Evolutionary conservation across 495 filamentous ascomycete genomes (phyloP).

Genomic region (Podospora comata): DNA sequence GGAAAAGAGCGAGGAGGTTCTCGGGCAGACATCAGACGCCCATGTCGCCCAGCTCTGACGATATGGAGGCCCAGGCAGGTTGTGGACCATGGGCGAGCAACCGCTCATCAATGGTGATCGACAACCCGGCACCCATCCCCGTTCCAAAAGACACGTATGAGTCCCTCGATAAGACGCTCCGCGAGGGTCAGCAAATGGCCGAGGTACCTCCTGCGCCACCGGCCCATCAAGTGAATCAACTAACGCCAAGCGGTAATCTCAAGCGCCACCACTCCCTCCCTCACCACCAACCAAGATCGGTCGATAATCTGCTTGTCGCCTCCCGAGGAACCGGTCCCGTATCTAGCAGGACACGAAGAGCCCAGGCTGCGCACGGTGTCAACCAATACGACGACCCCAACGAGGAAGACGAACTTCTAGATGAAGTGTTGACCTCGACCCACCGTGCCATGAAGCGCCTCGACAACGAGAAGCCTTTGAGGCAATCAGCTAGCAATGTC

Average conservation of each 20-base stretch:
- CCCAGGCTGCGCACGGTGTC: slow-evolving; percentile 70
- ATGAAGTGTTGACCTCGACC: slow-evolving; percentile 64
- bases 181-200: slow-evolving; percentile 62
- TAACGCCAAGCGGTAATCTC: slow-evolving; percentile 51
- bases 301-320: slow-evolving; percentile 58
- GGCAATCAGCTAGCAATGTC: slow-evolving; percentile 56
- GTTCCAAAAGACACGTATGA: slow-evolving; percentile 59
- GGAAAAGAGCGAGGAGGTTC: slow-evolving; percentile 87
- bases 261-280: slow-evolving; percentile 75
- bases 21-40: slow-evolving; percentile 84
- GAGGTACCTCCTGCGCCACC: slow-evolving; percentile 59
- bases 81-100: slow-evolving; percentile 84
- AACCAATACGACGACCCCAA: slow-evolving; percentile 92
- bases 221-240: slow-evolving; percentile 48
- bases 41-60: slow-evolving; percentile 69
- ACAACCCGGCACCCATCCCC: slow-evolving; percentile 53
- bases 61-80: slow-evolving; percentile 86
- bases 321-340: slow-evolving; percentile 58
- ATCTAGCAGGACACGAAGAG: slow-evolving; percentile 79
- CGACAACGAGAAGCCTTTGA: slow-evolving; percentile 48
- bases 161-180: slow-evolving; percentile 73
- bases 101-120: slow-evolving; percentile 78
- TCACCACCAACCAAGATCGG: slow-evolving; percentile 61
- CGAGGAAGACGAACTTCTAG: slow-evolving; percentile 92
- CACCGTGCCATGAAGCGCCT: slow-evolving; percentile 50